A percentile compares a stretch with the other conserved stretches of the same genome.
Evolutionary conservation across 1,139 yeast genomes (phyloP).

Genomic region (Suhomyces kunorum): DNA sequence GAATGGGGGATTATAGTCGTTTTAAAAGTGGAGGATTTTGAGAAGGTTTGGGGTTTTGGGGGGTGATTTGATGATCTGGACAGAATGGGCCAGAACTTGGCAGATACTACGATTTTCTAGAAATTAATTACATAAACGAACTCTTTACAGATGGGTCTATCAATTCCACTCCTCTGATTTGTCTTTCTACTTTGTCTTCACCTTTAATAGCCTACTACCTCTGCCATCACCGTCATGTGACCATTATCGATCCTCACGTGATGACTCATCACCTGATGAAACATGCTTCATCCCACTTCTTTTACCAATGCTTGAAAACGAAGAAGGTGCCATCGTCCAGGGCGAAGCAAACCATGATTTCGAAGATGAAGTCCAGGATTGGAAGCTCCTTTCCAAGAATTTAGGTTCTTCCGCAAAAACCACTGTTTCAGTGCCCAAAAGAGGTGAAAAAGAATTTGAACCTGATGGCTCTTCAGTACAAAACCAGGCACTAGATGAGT

Average conservation of each 20-base stretch:
- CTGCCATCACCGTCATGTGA: not conserved
- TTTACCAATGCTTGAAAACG: conserved; percentile 13
- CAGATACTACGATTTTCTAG: too few species aligned
- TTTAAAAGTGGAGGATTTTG: too few species aligned
- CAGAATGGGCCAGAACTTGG: too few species aligned
- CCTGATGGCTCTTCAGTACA: conserved; percentile 79
- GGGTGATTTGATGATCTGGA: too few species aligned
- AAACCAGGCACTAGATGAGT: conserved; percentile 47
- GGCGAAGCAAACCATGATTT: conserved; percentile 12
- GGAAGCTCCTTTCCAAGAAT: conserved; percentile 49
- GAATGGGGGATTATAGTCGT: too few species aligned
- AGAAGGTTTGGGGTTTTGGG: too few species aligned
- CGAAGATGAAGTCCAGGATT: conserved; percentile 72
- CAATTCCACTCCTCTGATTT: not conserved
- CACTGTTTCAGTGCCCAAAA: conserved; percentile 23
- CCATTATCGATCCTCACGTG: too few species aligned
- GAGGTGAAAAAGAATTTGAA: conserved; percentile 87
- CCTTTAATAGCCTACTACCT: not conserved
- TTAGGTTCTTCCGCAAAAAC: conserved; percentile 6
- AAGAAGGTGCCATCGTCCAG: conserved; percentile 14
- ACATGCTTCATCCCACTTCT: conserved; percentile 3
- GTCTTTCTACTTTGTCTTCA: not conserved
- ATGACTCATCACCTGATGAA: conserved; percentile 1
- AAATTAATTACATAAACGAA: too few species aligned
- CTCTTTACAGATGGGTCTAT: too few species aligned